phyloP scores from a whole-genome alignment of 2,329 filamentous ascomycete species.

The Fusarium sp. region DNA sequence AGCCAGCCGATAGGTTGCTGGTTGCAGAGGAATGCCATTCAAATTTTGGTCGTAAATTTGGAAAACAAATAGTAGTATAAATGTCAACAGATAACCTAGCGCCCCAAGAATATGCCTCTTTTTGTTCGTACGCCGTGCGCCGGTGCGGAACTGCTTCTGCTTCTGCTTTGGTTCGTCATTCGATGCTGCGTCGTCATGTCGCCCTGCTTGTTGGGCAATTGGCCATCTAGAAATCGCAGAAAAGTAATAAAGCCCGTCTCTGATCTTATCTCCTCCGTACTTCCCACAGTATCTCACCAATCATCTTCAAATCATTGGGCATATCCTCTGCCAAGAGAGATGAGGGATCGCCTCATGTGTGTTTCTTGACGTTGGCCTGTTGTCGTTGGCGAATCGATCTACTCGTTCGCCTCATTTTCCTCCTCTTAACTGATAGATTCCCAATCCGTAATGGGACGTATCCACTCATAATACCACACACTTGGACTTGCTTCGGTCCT shows the following conservation, averaged over 20 bases:
- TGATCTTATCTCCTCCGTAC: conserved; percentile 25
- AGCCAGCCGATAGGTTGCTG: background rate
- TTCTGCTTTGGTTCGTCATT: conserved; percentile 46
- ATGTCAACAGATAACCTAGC: conserved; percentile 49
- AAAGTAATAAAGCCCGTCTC: conserved; percentile 37
- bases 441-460: background rate
- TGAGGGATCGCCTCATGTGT: conserved; percentile 38
- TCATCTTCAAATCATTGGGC: conserved; percentile 36
- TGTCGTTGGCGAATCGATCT: conserved; percentile 22
- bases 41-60: conserved; percentile 36
- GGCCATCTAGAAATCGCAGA: conserved; percentile 42
- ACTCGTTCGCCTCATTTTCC: conserved; percentile 26
- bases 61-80: conserved; percentile 43
- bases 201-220: conserved; percentile 39
- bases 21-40: conserved; percentile 18
- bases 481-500: conserved; percentile 49
- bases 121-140: conserved; percentile 53
- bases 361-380: conserved; percentile 28
- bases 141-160: conserved; percentile 47
- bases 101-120: conserved; percentile 50
- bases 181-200: conserved; percentile 47
- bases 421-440: conserved; percentile 21
- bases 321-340: conserved; percentile 30
- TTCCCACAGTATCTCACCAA: conserved; percentile 37
- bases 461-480: conserved; percentile 53